Conservation (phyloP, 768 basidiomycete genomes). For the Fomitopsis pulvina region DNA sequence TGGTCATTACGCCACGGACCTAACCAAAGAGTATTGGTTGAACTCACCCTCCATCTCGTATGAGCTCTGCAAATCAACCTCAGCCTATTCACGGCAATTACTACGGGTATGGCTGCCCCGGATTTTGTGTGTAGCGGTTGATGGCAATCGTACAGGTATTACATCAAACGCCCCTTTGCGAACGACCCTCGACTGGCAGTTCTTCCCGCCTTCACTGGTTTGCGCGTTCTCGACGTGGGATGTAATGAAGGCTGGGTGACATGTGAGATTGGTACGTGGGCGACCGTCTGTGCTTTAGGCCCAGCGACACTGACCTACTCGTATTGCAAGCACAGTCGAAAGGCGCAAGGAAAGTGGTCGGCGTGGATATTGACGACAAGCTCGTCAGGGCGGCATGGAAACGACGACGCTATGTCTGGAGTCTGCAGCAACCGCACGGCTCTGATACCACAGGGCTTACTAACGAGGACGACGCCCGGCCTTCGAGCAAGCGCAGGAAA, state of each 20-base stretch:
- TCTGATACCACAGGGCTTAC: not conserved
- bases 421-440: slow-evolving; percentile 43
- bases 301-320: slow-evolving; percentile 2
- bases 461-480: not conserved
- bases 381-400: slow-evolving; percentile 76
- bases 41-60: no score
- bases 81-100: slow-evolving; percentile 68
- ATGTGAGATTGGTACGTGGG: slow-evolving; percentile 67
- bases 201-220: slow-evolving; percentile 53
- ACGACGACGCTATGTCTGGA: slow-evolving; percentile 65
- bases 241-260: slow-evolving; percentile 86
- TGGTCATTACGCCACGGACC: no score
- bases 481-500: slow-evolving; percentile 15
- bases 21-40: no score
- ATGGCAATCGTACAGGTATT: slow-evolving; percentile 45
- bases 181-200: slow-evolving; percentile 61
- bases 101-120: slow-evolving; percentile 48
- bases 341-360: slow-evolving; percentile 61
- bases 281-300: not conserved
- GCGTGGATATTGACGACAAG: slow-evolving; percentile 79
- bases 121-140: not conserved
- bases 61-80: no score
- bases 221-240: slow-evolving; percentile 73
- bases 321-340: slow-evolving; percentile 50
- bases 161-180: slow-evolving; percentile 59